Base-by-base conservation (phyloP, 495 filamentous ascomycete species). In the Neurospora cerealis region DNA sequence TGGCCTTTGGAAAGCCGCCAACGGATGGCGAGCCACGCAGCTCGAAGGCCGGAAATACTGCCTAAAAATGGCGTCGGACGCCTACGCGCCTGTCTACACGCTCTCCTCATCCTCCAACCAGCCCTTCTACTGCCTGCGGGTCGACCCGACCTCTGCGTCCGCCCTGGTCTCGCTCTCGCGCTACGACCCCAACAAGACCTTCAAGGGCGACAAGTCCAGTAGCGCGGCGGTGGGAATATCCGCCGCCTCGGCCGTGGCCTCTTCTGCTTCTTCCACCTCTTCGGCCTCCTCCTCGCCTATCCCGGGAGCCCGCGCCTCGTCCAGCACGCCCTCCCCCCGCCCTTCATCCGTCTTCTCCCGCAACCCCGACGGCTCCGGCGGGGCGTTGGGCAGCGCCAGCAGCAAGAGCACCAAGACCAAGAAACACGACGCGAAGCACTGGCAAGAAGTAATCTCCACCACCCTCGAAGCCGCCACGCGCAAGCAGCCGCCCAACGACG, bases 401-500 rank as follows among this genome's bases (percentile, higher is more conserved):
- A 77, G 73, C 72, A 36, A 74, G 36, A 62, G 46, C n/a, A 34
- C 62, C 46, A 79, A 77, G 28, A 40, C 72, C 62, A 42, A 75
- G 70, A 74, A 75, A 73, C 38, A 81, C 46, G 76, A 83, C 69
- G 75, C 75, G 40, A 85, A 84, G 75, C 71, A 84, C 73, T 87
- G 85, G 80, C 83, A 84, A 37, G 85, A 87, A 71, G 88, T 91
- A 2, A 85, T 93, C 75, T 83, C 79, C 72, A 87, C 92, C 5
- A 87, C 84, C 1, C 83, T 93, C 11, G 90, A 91, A 76, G 87
- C 88, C 40, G 83, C 84, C 3, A 79, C 80, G 15, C 87, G 89
- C 5, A 86, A 87, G 5, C 83, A 89, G 9, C 87, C 86, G 15
- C 89, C 88, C 19, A 86, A 90, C 74, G 89, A 92, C 78, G 91